Conservation (phyloP, 495 filamentous ascomycete genomes). For the Penicillium desertorum region DNA sequence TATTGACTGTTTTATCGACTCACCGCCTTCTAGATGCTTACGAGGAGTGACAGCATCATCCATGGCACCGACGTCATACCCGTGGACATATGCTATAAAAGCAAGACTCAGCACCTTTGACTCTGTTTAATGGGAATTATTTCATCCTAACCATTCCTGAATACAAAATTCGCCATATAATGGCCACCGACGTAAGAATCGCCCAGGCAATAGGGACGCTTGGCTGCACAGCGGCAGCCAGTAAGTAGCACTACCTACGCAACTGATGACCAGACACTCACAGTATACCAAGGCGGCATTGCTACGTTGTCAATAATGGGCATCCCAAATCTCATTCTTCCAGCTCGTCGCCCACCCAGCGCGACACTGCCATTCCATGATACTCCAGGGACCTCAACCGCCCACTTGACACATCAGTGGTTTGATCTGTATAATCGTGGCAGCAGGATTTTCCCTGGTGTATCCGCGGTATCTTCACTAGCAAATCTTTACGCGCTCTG, state of each 20-base stretch:
- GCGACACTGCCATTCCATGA: constrained; percentile 9
- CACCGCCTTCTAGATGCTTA: too few species aligned
- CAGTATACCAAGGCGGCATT: constrained; percentile 26
- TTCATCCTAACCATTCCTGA: not conserved
- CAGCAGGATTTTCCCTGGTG: constrained; percentile 23
- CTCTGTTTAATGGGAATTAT: not conserved
- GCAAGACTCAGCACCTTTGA: not conserved
- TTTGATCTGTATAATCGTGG: constrained; percentile 31
- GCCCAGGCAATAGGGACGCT: constrained; percentile 31
- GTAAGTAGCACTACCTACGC: constrained; percentile 12
- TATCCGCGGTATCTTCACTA: constrained; percentile 22
- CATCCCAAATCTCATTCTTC: constrained; percentile 29
- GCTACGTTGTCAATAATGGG: constrained; percentile 25
- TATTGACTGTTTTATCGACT: too few species aligned
- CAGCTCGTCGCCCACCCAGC: constrained; percentile 21
- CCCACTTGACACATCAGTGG: constrained; percentile 35
- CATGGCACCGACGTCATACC: constrained; percentile 4
- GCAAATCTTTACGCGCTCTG: constrained; percentile 36
- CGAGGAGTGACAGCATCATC: not conserved
- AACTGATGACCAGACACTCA: not conserved
- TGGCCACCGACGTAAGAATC: constrained; percentile 18
- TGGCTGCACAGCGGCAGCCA: constrained; percentile 28
- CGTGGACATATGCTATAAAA: not conserved
- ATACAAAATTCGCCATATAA: not conserved
- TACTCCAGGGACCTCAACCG: constrained; percentile 20